These are phyloP conservation scores for Barbatosphaeria neglecta DNA, from an alignment of 495 filamentous ascomycete species.

Conservation along the genomic window DNA sequence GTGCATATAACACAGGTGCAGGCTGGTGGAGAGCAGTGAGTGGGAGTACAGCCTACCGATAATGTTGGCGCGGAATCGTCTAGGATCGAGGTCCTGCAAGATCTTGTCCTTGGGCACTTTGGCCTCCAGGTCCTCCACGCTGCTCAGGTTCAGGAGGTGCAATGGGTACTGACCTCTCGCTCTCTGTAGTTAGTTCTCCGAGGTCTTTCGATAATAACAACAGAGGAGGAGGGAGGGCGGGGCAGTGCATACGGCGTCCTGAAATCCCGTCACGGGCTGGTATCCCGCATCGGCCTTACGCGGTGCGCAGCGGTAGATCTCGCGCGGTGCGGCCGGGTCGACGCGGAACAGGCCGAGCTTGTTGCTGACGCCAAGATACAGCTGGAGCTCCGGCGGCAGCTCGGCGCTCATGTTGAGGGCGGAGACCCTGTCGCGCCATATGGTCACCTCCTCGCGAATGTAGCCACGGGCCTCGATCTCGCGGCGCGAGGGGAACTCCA, in stretches of 20 bases:
- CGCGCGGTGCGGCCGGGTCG: constrained; percentile 45
- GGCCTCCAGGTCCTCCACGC: constrained; percentile 50
- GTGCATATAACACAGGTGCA: no score
- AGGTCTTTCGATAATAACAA: not conserved
- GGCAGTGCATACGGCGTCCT: constrained; percentile 54
- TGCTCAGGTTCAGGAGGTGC: constrained; percentile 66
- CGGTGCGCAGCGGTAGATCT: constrained; percentile 69
- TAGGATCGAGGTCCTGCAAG: constrained; percentile 41
- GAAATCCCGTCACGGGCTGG: constrained; percentile 68
- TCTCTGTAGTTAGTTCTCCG: no score
- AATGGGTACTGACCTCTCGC: constrained; percentile 81
- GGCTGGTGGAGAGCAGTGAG: no score
- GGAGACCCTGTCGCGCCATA: constrained; percentile 66
- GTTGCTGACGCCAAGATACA: constrained; percentile 52
- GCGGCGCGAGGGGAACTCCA: constrained; percentile 43
- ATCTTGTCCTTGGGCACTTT: constrained; percentile 41
- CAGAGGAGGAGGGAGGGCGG: not conserved
- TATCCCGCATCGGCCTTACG: constrained; percentile 56
- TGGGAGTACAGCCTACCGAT: constrained; percentile 35
- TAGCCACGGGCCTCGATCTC: constrained; percentile 46
- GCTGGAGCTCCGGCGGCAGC: constrained; percentile 37
- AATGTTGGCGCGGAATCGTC: constrained; percentile 77
- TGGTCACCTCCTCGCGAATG: constrained; percentile 48
- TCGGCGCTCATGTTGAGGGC: constrained; percentile 49
- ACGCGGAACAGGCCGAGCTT: constrained; percentile 62